phyloP scores from a whole-genome alignment of 176 grass and related monocot species.

The Urochloa ruziziensis region DNA sequence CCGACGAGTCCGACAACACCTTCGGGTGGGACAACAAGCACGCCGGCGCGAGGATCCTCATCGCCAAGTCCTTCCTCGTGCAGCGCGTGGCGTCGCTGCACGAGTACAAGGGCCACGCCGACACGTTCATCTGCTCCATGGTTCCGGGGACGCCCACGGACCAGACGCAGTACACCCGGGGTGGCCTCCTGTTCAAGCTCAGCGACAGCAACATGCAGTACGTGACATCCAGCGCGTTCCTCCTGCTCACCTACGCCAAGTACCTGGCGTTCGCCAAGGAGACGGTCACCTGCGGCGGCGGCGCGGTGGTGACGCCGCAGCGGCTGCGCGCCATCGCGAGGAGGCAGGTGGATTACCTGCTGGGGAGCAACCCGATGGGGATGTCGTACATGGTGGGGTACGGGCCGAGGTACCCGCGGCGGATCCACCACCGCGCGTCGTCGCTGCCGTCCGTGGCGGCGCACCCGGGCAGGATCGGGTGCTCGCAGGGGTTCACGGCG shows the following conservation, averaged over 20 bases:
- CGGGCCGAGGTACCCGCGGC: constrained; percentile 53
- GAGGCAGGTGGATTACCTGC: constrained; percentile 81
- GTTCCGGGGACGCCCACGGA: constrained; percentile 62
- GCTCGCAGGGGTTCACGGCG: constrained; percentile 77
- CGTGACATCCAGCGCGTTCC: constrained; percentile 90
- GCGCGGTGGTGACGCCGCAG: constrained; percentile 59
- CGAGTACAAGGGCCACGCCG: constrained; percentile 90
- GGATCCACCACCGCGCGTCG: constrained; percentile 80
- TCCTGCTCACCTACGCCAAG: constrained; percentile 94
- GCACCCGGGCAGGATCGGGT: constrained; percentile 64
- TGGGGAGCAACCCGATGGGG: constrained; percentile 73
- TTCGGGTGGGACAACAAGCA: constrained; percentile 99
- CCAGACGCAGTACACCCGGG: constrained; percentile 61
- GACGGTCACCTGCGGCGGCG: constrained; percentile 63
- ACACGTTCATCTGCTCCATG: constrained; percentile 90
- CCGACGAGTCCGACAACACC: constrained; percentile 86
- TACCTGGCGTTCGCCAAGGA: constrained; percentile 68
- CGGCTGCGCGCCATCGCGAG: constrained; percentile 75
- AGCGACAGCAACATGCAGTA: constrained; percentile 97
- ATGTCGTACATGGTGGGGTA: constrained; percentile 99
- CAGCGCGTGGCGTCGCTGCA: constrained; percentile 61
- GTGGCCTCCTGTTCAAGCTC: constrained; percentile 78
- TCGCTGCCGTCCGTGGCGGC: constrained; percentile 72
- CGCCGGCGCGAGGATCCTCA: constrained; percentile 73
- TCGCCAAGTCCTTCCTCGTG: constrained; percentile 86